A percentile compares a stretch with the other conserved stretches of the same genome.
Evolutionary conservation across 495 filamentous ascomycete genomes (phyloP).

Genomic region (Rhypophila decipiens): DNA sequence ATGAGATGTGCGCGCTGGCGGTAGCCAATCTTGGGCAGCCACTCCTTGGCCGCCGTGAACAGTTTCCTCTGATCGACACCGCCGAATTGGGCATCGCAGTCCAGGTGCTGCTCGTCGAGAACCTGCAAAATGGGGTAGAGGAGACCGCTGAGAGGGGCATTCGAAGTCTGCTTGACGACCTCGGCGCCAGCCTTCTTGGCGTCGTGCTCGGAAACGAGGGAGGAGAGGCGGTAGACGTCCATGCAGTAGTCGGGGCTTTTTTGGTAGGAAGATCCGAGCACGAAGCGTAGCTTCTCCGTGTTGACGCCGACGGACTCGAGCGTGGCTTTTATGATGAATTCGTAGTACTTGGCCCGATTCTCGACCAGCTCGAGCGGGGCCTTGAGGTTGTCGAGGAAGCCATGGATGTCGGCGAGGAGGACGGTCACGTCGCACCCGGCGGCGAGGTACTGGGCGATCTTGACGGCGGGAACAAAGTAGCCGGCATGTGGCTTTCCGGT

Average conservation of each 20-base stretch:
- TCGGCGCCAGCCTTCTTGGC: conserved; percentile 85
- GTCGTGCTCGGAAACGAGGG: conserved; percentile 57
- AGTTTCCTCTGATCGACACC: conserved; percentile 87
- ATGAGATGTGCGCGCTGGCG: conserved; percentile 74
- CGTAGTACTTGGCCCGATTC: conserved; percentile 67
- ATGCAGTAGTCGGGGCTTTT: conserved; percentile 60
- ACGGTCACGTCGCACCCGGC: conserved; percentile 79
- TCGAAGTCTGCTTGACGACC: conserved; percentile 82
- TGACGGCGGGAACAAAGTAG: conserved; percentile 80
- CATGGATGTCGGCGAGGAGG: conserved; percentile 73
- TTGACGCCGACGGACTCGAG: conserved; percentile 65
- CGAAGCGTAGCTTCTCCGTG: conserved; percentile 73
- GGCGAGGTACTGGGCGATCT: conserved; percentile 80
- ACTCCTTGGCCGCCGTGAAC: conserved; percentile 73
- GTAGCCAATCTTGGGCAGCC: conserved; percentile 66
- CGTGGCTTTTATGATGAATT: conserved; percentile 55
- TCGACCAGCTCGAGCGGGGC: conserved; percentile 85
- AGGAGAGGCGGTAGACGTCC: conserved; percentile 59
- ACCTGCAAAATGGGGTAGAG: conserved; percentile 88
- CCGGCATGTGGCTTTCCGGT: conserved; percentile 50
- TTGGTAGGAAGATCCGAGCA: conserved; percentile 83
- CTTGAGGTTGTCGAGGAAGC: conserved; percentile 77
- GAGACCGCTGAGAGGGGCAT: conserved; percentile 67
- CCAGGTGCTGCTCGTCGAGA: conserved; percentile 84
- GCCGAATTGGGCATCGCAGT: conserved; percentile 75